A percentile compares a stretch with the other conserved stretches of the same genome.
These are phyloP conservation scores for Aspergillus hortae DNA, from an alignment of 2,329 filamentous ascomycete genomes.

Conservation along the genomic window DNA sequence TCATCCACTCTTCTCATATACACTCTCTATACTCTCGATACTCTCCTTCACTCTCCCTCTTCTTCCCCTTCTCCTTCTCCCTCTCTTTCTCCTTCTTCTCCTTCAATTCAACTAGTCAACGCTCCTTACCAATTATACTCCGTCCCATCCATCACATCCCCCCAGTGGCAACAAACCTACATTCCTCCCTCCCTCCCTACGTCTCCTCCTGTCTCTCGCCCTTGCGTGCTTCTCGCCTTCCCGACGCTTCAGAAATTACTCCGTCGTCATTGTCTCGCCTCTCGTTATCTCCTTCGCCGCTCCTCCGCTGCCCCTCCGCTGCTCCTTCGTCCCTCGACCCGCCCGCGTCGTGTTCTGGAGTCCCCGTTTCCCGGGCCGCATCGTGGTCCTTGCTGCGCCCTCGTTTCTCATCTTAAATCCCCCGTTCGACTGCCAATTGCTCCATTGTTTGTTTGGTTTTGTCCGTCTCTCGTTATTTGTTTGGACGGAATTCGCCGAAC, in stretches of 20 bases:
- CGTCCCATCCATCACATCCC: too few species aligned
- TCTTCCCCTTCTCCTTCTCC: neutral
- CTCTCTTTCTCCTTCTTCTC: slow-evolving; percentile 1
- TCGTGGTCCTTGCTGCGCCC: slow-evolving; percentile 10
- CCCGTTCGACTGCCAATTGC: neutral
- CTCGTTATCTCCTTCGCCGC: neutral
- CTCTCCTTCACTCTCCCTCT: slow-evolving; percentile 2
- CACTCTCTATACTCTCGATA: slow-evolving; percentile 9
- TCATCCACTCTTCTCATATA: slow-evolving; percentile 4
- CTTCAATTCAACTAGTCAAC: neutral
- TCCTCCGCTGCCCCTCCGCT: too few species aligned
- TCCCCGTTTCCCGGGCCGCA: neutral
- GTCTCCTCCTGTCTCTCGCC: slow-evolving; percentile 2
- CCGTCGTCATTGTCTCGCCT: neutral
- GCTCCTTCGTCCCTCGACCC: neutral
- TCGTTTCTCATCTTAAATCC: neutral
- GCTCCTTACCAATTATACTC: neutral
- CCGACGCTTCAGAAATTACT: neutral
- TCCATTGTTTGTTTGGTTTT: slow-evolving; percentile 1
- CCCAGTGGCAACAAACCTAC: neutral
- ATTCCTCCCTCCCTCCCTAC: neutral
- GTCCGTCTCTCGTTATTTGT: slow-evolving; percentile 1
- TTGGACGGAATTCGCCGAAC: slow-evolving; percentile 15
- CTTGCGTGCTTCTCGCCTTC: neutral
- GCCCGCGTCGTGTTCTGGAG: too few species aligned